Base-by-base conservation (phyloP, 495 filamentous ascomycete species). In the Lasiosphaeriaceae sp. region DNA sequence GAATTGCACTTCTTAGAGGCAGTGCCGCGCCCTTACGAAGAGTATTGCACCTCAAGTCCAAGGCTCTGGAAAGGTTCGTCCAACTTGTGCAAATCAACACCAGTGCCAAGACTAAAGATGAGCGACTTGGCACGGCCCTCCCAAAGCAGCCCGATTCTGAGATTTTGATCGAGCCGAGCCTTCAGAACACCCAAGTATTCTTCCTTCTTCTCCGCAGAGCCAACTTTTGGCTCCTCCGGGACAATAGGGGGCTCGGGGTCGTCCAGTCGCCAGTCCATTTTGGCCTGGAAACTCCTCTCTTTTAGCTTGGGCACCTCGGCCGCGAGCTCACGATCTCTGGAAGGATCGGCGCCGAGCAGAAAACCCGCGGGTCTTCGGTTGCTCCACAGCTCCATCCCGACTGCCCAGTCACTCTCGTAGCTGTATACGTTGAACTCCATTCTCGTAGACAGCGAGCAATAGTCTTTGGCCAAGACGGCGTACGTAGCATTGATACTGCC, bases 341-440 rank as follows among this genome's bases (percentile, higher is more conserved):
- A 41, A 2, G 60, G 58, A 21, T 67, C 62, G 48, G 72, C 65
- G 54, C 76, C 76, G 6, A 75, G 66, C 17, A 76, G 67, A 17
- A 77, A 74, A 7, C 71, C 59, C 43, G 70, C 68, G 34, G 70
- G 74, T 60, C 69, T 60, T 51, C 66, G 70, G 70, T 82, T 70
- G 71, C 80, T 81, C 93, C 95, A 98, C 26, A 97, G 74, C 70
- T 98, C 95, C 68, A 86, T 88, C 12, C 95, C 94, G 9, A 96
- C 77, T 41, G 88, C 86, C 76, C 96, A 82, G 37, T 95, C 92
- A 67, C 90, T 96, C 74, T 97, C 94, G 75, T 96, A 98, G 64
- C 89, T 95, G 74, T 96, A 97, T 50, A 96, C 90, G 67, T 98
- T 98, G 70, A 97, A 98, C 60, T 94, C 90, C 74, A 97, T 93